Evolutionary conservation across 495 filamentous ascomycete genomes (phyloP), one percentile per base, ranked within the genome.

Genomic region (Penicillium taxi): DNA sequence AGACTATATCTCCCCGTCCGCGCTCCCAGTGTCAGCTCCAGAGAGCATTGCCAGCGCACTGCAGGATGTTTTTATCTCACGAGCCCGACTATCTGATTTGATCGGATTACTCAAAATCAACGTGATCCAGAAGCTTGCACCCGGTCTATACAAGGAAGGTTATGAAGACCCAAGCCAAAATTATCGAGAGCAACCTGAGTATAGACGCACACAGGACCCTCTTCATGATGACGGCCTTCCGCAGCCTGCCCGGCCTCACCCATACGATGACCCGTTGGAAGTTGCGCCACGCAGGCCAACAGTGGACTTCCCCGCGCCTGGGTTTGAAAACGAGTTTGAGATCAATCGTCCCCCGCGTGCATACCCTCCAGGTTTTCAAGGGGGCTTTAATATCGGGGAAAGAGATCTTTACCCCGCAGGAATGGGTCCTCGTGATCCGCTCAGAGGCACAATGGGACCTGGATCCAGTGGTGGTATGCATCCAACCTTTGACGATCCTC

Each of bases 261-360:
- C 78, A 8, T 81, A 82, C 55, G 66, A 75, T 48, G 77, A 83
- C 47, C 82, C 83, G 8, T 66, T 88, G 5, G 75, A 77, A 3
- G 66, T 64, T 2, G 67, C 58, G 4, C 81, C 81, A 0, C 70
- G 72, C n/a, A 72, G 66, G 6, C 89, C 87, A 13, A 59, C 71
- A 1, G 82, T 73, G n/a, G 88, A 89, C 38, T 86, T 93, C 44
- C 73, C 80, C 0, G 86, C 87, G 0, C 91, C 91, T 3, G 87
- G 76, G 13, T 96, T 96, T 49, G 91, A 96, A 41, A 88, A 96
- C 63, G 89, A 95, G 47, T 86, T 84, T 50, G 86, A 96, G 35
- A 71, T 96, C 32, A 74, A 83, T 32, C 67, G 76, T 1, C 86
- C 80, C 1, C 73, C 74, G 1, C 74, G 76, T 12, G 72, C 74